Conservation (phyloP, 192 early-diverging fungal species). For the Podila horticola region DNA sequence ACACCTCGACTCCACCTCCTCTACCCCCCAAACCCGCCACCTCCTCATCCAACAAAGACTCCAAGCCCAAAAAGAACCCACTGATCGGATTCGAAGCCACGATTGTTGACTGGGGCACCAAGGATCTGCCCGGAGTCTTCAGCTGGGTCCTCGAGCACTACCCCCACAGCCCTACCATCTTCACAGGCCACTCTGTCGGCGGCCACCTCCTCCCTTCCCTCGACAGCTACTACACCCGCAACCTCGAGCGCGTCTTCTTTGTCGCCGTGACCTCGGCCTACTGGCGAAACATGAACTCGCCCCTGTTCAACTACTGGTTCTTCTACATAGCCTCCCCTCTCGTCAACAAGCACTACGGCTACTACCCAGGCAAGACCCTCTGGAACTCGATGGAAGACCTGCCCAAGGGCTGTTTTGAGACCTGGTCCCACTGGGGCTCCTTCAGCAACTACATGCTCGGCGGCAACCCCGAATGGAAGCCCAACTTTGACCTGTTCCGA, state of each 20-base stretch:
- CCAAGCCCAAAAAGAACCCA: slow-evolving; percentile 23
- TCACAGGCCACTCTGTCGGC: slow-evolving; percentile 41
- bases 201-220: slow-evolving; percentile 35
- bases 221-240: slow-evolving; percentile 47
- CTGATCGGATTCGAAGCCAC: slow-evolving; percentile 49
- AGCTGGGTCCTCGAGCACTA: slow-evolving; percentile 28
- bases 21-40: slow-evolving; percentile 17
- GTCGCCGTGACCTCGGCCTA: slow-evolving; percentile 42
- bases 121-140: slow-evolving; percentile 48
- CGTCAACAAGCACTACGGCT: slow-evolving; percentile 32
- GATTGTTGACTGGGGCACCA: slow-evolving; percentile 34
- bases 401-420: slow-evolving; percentile 44
- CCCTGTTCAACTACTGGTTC: slow-evolving; percentile 50
- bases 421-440: slow-evolving; percentile 37
- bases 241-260: slow-evolving; percentile 38
- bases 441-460: slow-evolving; percentile 45
- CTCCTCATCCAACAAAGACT: not conserved
- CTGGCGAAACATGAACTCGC: slow-evolving; percentile 46
- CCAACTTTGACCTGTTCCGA: slow-evolving; percentile 39
- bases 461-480: slow-evolving; percentile 52
- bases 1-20: slow-evolving; percentile 1
- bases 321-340: slow-evolving; percentile 43
- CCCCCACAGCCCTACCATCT: slow-evolving; percentile 37
- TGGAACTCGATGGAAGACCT: slow-evolving; percentile 50
- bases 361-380: slow-evolving; percentile 40